phyloP scores from a whole-genome alignment of 192 early-diverging fungal genomes.

The Entomortierella chlamydospora region DNA sequence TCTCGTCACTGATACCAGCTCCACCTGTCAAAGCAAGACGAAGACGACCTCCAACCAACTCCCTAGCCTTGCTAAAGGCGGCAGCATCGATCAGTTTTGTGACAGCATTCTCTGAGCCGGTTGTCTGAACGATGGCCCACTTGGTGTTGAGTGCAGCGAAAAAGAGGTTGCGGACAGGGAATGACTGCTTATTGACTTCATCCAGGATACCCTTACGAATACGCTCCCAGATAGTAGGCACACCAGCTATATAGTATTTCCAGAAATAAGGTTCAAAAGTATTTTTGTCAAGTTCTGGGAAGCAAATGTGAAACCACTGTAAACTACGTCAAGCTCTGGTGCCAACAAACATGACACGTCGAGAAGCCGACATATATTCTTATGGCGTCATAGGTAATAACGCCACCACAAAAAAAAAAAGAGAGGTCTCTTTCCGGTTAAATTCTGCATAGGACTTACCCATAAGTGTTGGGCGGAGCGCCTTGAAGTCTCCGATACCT shows the following conservation, averaged over 20 bases:
- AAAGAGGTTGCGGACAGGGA: conserved; percentile 66
- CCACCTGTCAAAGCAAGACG: conserved; percentile 74
- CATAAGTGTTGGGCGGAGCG: conserved; percentile 77
- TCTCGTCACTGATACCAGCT: conserved; percentile 77
- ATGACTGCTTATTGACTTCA: conserved; percentile 61
- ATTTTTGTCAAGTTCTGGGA: too few species aligned
- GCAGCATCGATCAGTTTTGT: conserved; percentile 64
- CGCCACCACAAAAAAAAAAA: too few species aligned
- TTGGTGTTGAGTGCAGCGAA: conserved; percentile 67
- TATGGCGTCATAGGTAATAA: too few species aligned
- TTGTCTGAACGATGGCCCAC: conserved; percentile 54
- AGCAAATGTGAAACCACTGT: too few species aligned
- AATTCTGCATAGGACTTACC: conserved; percentile 10
- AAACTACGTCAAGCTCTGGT: too few species aligned
- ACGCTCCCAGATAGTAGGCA: conserved; percentile 82
- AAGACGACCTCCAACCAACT: conserved; percentile 76
- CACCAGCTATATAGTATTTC: conserved; percentile 58
- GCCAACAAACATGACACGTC: too few species aligned
- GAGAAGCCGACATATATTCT: too few species aligned
- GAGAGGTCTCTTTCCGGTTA: too few species aligned
- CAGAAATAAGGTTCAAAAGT: neutral
- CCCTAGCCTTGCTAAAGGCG: conserved; percentile 73
- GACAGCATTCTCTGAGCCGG: conserved; percentile 57
- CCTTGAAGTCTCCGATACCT: conserved; percentile 75
- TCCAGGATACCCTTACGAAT: conserved; percentile 78